These are phyloP conservation scores for Pyrus communis DNA, from an alignment of 306 rosid genomes.

Conservation along the genomic window DNA sequence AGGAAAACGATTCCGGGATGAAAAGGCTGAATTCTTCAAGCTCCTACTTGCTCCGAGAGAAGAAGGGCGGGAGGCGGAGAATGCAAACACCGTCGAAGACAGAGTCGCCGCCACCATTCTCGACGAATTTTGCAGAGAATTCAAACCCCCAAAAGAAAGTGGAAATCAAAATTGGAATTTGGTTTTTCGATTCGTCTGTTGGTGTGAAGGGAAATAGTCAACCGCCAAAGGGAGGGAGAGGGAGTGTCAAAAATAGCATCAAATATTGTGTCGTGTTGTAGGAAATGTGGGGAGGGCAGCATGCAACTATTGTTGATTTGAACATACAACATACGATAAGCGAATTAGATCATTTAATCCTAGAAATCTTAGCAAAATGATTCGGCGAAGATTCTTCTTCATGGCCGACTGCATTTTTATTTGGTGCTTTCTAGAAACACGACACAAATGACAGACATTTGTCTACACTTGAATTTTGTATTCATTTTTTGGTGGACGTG, in stretches of 20 bases:
- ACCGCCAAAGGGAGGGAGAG: background rate
- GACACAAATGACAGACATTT: background rate
- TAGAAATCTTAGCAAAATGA: too few relatives aligned
- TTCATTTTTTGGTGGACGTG: too few relatives aligned
- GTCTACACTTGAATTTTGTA: too few relatives aligned
- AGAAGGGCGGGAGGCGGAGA: constrained; percentile 20
- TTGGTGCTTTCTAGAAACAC: background rate
- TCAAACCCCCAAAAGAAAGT: background rate
- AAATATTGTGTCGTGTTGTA: background rate
- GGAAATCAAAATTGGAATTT: background rate
- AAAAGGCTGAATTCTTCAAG: constrained; percentile 1
- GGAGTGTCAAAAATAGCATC: background rate
- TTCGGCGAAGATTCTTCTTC: too few relatives aligned
- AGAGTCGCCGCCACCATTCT: constrained; percentile 31
- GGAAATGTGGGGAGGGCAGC: too few relatives aligned
- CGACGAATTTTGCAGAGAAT: background rate
- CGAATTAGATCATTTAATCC: too few relatives aligned
- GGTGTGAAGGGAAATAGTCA: background rate
- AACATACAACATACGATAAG: too few relatives aligned
- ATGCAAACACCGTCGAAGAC: constrained; percentile 24
- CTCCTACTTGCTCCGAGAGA: constrained; percentile 17
- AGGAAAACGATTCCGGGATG: background rate
- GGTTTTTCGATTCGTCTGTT: background rate
- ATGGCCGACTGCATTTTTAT: background rate
- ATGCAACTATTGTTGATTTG: background rate